Evolutionary conservation across 2,329 filamentous ascomycete genomes (phyloP).

Genomic region (Chrysoporthe cubensis): DNA sequence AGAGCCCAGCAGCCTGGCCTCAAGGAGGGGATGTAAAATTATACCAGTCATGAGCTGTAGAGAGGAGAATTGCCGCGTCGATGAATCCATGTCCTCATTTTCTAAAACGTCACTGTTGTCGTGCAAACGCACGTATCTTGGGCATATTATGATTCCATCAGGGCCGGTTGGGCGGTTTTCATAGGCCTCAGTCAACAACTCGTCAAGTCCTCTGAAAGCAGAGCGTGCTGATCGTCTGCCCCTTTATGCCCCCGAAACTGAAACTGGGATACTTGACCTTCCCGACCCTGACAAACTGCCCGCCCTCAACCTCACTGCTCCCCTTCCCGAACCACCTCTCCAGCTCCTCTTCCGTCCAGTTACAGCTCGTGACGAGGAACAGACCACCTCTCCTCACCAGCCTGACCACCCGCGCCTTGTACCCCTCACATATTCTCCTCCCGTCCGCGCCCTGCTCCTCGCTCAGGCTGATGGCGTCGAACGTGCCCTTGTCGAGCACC

Average conservation of each 20-base stretch:
- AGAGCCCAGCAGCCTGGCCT: slow-evolving; percentile 20
- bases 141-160: background rate
- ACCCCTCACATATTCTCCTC: slow-evolving; percentile 72
- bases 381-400: slow-evolving; percentile 74
- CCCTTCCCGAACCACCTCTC: slow-evolving; percentile 69
- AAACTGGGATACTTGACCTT: slow-evolving; percentile 83
- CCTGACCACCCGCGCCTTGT: slow-evolving; percentile 68
- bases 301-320: slow-evolving; percentile 32
- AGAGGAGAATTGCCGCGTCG: slow-evolving; percentile 24
- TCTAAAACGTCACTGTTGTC: background rate
- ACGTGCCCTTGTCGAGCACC: slow-evolving; percentile 96
- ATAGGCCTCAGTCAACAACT: background rate
- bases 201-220: slow-evolving; percentile 64
- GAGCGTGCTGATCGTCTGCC: slow-evolving; percentile 85
- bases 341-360: slow-evolving; percentile 94
- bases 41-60: slow-evolving; percentile 24
- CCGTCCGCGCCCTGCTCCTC: slow-evolving; percentile 56
- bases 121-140: background rate
- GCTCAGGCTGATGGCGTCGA: slow-evolving; percentile 88
- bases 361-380: slow-evolving; percentile 91
- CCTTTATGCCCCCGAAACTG: slow-evolving; percentile 85
- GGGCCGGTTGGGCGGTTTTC: background rate
- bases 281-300: slow-evolving; percentile 62
- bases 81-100: slow-evolving; percentile 21
- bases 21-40: slow-evolving; percentile 23